Evolutionary conservation across 2,329 filamentous ascomycete genomes (phyloP).

Genomic region (Trichoderma sp.): DNA sequence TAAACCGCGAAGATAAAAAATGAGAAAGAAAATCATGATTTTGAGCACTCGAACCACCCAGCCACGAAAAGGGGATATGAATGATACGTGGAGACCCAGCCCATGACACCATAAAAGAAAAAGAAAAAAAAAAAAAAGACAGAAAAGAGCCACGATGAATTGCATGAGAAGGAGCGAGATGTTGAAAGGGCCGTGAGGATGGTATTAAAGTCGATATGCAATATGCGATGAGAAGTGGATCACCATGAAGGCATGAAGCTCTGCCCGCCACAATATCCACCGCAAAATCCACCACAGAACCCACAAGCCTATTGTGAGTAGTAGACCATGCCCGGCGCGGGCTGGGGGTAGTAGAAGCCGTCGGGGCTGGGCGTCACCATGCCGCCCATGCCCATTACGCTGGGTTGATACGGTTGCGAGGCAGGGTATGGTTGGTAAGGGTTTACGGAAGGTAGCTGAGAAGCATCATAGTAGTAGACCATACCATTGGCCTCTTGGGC

Average conservation of each 20-base stretch:
- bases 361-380: slow-evolving; percentile 75
- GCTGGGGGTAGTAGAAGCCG: slow-evolving; percentile 71
- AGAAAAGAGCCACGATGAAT: neutral
- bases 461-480: slow-evolving; percentile 89
- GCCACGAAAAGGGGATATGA: slow-evolving; percentile 13
- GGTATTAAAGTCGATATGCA: slow-evolving; percentile 39
- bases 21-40: slow-evolving; percentile 20
- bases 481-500: slow-evolving; percentile 94
- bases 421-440: slow-evolving; percentile 54
- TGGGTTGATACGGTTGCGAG: slow-evolving; percentile 58
- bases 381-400: slow-evolving; percentile 71
- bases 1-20: neutral
- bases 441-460: slow-evolving; percentile 65
- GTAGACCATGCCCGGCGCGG: slow-evolving; percentile 60
- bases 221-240: slow-evolving; percentile 34
- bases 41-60: slow-evolving; percentile 28
- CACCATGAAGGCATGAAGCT: slow-evolving; percentile 33
- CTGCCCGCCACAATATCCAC: slow-evolving; percentile 33
- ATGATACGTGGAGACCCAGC: slow-evolving; percentile 20
- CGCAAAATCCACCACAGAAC: slow-evolving; percentile 25
- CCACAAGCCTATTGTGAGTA: slow-evolving; percentile 59
- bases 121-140: neutral
- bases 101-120: slow-evolving; percentile 22
- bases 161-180: slow-evolving; percentile 22
- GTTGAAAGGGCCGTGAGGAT: slow-evolving; percentile 28